phyloP scores from a whole-genome alignment of 1,284 basidiomycete species.

The Leccinum huronense region DNA sequence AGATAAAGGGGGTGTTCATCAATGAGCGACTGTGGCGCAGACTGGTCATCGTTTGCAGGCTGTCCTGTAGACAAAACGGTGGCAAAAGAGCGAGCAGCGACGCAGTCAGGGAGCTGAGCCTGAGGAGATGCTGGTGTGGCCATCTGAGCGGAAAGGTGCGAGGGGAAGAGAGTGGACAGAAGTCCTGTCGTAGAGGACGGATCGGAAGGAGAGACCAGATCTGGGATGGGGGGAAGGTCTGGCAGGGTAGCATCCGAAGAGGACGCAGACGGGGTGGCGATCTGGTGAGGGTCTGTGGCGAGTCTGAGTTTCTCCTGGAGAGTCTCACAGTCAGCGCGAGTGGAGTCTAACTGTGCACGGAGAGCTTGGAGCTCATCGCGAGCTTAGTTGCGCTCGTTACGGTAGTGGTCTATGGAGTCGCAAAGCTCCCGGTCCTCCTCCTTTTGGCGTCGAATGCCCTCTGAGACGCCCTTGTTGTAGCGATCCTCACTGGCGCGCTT shows the following conservation, averaged over 20 bases:
- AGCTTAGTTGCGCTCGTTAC: constrained; percentile 35
- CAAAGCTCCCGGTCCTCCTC: constrained; percentile 36
- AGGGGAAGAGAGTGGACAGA: constrained; percentile 23
- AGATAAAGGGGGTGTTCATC: constrained; percentile 30
- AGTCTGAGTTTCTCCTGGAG: constrained; percentile 30
- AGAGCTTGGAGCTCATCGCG: constrained; percentile 36
- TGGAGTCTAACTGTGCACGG: constrained; percentile 37
- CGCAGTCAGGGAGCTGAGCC: constrained; percentile 36
- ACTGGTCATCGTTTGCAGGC: constrained; percentile 29
- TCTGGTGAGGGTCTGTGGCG: constrained; percentile 8
- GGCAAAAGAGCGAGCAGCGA: constrained; percentile 38
- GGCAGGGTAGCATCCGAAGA: not conserved
- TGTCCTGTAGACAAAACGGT: constrained; percentile 36
- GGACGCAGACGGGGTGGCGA: constrained; percentile 6
- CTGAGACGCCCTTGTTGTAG: constrained; percentile 33
- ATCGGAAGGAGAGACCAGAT: constrained; percentile 10
- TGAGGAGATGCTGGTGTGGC: constrained; percentile 36
- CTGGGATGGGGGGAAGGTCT: constrained; percentile 8
- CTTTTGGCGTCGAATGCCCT: constrained; percentile 35
- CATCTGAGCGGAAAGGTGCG: constrained; percentile 28
- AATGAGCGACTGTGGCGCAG: constrained; percentile 20
- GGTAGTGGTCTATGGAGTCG: constrained; percentile 35
- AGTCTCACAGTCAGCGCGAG: constrained; percentile 38
- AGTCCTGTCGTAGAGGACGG: constrained; percentile 21
- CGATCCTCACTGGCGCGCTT: constrained; percentile 36